Evolutionary conservation across 306 rosid species (phyloP), one percentile per base, ranked within the genome.

Genomic region (Casuarina glauca): DNA sequence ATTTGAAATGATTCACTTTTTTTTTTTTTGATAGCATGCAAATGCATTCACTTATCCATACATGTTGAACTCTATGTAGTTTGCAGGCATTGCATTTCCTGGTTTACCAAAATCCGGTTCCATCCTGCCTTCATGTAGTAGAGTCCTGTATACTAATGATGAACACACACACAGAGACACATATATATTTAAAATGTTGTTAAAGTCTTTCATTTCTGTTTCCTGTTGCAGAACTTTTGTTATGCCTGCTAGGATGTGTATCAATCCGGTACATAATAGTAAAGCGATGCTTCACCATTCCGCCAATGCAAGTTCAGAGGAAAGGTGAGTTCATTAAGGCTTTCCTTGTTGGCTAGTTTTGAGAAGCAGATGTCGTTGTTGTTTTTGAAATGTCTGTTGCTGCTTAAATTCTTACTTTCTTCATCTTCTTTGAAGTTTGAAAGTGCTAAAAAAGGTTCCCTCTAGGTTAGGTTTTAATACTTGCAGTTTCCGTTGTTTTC

Each of bases 241-340:
- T 15, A 82, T 95, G 97, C 99, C 99, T 10, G 89, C 97, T 2
- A 91, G 96, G 86, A 91, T 95, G 97, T 95, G 97, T 70, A 90
- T 95, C 80, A 95, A 86, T 81, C 97, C 99, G 43, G 85, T 93
- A 50, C 99, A 95, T 80, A 93, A 95, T 77, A 90, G 90, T 81
- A 93, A 93, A 82, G 97, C 93, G 74, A 86, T 95, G 76, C 88
- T 93, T 91, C 99, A 86, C 49, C 86, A 49, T 36, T 81, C 92
- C 10, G 66, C 46, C 38, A 84, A 82, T 52, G 85, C 85, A 43
- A 86, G 83, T 82, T 78, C 93, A n/a, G 94, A 90, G 77, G 99
- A 91, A 77, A 84, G 75, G 97, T 95, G 76, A 80, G 84, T 74
- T 75, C 67, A 75, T 69, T 45, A 26, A 11, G 60, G 49, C 70